These are phyloP conservation scores for Fusarium sp. DNA, from an alignment of 2,329 filamentous ascomycete species.

Conservation along the genomic window DNA sequence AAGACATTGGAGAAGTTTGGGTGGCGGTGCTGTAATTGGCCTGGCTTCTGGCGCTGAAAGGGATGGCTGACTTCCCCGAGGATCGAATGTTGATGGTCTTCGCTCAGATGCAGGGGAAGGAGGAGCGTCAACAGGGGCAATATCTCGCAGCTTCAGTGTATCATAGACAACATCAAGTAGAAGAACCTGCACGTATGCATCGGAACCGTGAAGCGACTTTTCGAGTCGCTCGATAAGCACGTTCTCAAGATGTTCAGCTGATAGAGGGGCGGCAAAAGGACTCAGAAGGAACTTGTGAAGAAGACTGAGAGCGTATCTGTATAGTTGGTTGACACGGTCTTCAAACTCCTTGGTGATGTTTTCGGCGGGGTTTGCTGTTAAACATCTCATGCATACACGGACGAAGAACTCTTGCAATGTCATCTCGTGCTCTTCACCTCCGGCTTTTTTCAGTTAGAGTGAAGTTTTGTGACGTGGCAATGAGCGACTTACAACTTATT, in stretches of 20 bases:
- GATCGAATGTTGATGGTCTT: constrained; percentile 58
- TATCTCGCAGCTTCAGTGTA: constrained; percentile 75
- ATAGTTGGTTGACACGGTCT: constrained; percentile 72
- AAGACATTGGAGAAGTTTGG: constrained; percentile 84
- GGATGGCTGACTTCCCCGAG: constrained; percentile 57
- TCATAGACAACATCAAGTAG: constrained; percentile 84
- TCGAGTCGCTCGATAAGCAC: constrained; percentile 77
- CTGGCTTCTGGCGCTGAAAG: constrained; percentile 51
- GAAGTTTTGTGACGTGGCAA: not conserved
- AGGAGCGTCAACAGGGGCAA: constrained; percentile 56
- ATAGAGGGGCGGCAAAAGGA: constrained; percentile 70
- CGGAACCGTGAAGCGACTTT: constrained; percentile 70
- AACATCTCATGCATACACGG: constrained; percentile 73
- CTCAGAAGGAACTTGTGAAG: constrained; percentile 77
- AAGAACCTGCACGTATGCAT: constrained; percentile 80
- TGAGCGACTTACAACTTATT: constrained; percentile 62
- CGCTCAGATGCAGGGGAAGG: constrained; percentile 63
- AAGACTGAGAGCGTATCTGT: constrained; percentile 77
- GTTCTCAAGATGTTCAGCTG: constrained; percentile 76
- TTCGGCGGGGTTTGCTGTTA: constrained; percentile 54
- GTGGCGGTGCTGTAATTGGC: constrained; percentile 66
- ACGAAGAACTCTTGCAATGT: constrained; percentile 77
- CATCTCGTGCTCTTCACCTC: constrained; percentile 66
- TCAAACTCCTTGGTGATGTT: constrained; percentile 46
- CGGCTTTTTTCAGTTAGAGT: constrained; percentile 57